Conservation (phyloP, 371 early-diverging fungal species). For the Funneliformis caledonium region DNA sequence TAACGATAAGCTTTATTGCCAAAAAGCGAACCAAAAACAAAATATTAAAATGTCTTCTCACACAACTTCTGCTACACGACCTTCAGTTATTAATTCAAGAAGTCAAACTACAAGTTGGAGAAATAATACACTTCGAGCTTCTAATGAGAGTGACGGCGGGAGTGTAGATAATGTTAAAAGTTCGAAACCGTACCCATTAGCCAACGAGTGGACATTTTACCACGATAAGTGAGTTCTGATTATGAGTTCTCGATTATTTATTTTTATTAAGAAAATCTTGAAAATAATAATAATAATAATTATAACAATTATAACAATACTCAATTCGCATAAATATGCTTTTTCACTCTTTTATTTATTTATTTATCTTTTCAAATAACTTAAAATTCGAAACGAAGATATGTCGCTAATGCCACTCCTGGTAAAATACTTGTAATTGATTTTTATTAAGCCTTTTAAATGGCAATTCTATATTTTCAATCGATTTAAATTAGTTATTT, state of each 20-base stretch:
- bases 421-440: constrained; percentile 27
- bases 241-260: not conserved
- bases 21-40: not conserved
- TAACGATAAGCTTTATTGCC: not conserved
- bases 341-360: not conserved
- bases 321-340: not conserved
- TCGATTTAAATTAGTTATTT: not conserved
- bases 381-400: constrained; percentile 46
- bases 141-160: not conserved
- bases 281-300: not conserved
- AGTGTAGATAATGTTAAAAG: constrained; percentile 14
- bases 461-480: not conserved
- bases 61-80: not conserved
- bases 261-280: not conserved
- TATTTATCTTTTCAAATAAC: not conserved
- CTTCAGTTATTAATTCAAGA: not conserved
- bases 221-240: constrained; percentile 61
- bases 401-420: constrained; percentile 57
- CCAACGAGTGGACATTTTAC: constrained; percentile 69
- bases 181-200: constrained; percentile 46
- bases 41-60: not conserved
- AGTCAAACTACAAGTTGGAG: constrained; percentile 3
- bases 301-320: not conserved
- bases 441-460: not conserved
- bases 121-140: not conserved